phyloP scores from a whole-genome alignment of 116 monocot species.

The Phalaenopsis hybrid region DNA sequence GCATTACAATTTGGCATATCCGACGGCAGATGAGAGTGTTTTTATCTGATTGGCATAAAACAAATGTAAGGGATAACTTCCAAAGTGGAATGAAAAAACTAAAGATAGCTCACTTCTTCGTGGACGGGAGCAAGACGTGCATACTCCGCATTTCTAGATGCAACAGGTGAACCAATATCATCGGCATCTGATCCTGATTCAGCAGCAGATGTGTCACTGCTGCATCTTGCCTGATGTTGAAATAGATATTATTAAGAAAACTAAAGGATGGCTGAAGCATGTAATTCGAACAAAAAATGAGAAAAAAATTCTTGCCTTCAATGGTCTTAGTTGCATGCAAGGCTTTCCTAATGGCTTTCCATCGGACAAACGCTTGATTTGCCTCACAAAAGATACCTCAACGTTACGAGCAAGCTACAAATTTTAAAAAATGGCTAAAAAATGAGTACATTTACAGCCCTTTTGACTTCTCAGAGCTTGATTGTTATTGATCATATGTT shows the following conservation, averaged over 20 bases:
- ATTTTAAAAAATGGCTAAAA: background rate
- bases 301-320: slow-evolving; percentile 28
- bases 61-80: background rate
- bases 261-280: background rate
- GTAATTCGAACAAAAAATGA: background rate
- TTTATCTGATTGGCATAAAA: background rate
- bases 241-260: slow-evolving; percentile 5
- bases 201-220: slow-evolving; percentile 27
- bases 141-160: slow-evolving; percentile 20
- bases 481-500: background rate
- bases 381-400: slow-evolving; percentile 26
- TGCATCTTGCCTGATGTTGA: slow-evolving; percentile 22
- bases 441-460: background rate
- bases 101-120: slow-evolving; percentile 46
- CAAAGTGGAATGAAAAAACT: background rate
- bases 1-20: background rate
- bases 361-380: slow-evolving; percentile 21
- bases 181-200: slow-evolving; percentile 55
- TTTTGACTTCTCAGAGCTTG: background rate
- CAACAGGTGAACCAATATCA: slow-evolving; percentile 37
- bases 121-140: slow-evolving; percentile 42
- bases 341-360: slow-evolving; percentile 20
- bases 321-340: slow-evolving; percentile 14
- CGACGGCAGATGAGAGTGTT: background rate
- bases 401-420: slow-evolving; percentile 34